Percentiles rank a stretch among this genome's conserved stretches.
These are phyloP conservation scores for Fusarium mundagurra DNA, from an alignment of 2,329 filamentous ascomycete species.

Conservation along the genomic window DNA sequence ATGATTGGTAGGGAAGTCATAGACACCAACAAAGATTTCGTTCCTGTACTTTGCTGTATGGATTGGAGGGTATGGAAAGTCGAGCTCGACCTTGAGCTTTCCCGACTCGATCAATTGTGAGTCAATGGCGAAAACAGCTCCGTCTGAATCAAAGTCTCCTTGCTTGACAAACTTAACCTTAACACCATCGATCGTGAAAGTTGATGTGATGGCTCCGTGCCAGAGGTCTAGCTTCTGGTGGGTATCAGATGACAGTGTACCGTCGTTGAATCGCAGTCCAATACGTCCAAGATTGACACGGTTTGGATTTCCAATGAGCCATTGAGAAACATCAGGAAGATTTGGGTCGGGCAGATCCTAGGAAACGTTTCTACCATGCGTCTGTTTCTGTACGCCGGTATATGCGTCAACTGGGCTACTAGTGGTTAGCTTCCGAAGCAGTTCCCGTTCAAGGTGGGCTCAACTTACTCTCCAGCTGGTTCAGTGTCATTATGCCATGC, in stretches of 20 bases:
- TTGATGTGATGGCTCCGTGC: conserved; percentile 47
- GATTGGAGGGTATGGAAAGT: conserved; percentile 55
- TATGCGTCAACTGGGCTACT: conserved; percentile 41
- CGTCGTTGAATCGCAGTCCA: conserved; percentile 50
- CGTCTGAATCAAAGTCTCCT: conserved; percentile 52
- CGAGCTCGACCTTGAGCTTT: conserved; percentile 51
- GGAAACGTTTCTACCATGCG: conserved; percentile 51
- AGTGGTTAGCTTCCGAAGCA: background rate
- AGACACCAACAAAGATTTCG: conserved; percentile 54
- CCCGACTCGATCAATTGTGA: conserved; percentile 48
- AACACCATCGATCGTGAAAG: conserved; percentile 46
- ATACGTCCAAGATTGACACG: conserved; percentile 56
- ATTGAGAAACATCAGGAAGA: conserved; percentile 55
- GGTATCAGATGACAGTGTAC: conserved; percentile 43
- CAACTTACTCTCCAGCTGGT: conserved; percentile 46
- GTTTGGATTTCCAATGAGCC: conserved; percentile 62
- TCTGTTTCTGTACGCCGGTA: conserved; percentile 45
- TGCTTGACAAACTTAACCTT: conserved; percentile 49
- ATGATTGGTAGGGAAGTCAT: conserved; percentile 52
- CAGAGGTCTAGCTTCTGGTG: conserved; percentile 42
- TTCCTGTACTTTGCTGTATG: conserved; percentile 55
- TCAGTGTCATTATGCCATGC: conserved; percentile 61
- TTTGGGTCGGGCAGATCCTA: conserved; percentile 51
- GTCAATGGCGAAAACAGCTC: conserved; percentile 50
- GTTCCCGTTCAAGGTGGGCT: too few species aligned